Evolutionary conservation across 177 flowering plant genomes (phyloP).

Genomic region (Vitis hybrid): DNA sequence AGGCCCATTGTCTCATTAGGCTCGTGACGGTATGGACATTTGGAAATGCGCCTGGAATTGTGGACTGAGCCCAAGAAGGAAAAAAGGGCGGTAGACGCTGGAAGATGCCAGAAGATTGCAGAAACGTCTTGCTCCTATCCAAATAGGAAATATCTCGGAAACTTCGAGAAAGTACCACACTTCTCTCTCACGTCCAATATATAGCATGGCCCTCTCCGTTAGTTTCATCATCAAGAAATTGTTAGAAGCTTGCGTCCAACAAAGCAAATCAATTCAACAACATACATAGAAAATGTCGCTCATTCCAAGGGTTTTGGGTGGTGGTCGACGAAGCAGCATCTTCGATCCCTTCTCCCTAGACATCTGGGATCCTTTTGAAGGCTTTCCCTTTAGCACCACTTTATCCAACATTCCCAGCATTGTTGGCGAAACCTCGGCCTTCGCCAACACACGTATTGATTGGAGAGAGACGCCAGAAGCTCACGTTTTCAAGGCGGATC

Average conservation of each 20-base stretch:
- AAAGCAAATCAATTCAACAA: too few species aligned
- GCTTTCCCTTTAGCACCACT: conserved; percentile 1
- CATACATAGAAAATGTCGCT: conserved; percentile 4
- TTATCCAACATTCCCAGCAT: neutral
- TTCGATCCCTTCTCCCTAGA: conserved; percentile 38
- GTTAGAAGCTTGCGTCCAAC: too few species aligned
- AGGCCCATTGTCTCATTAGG: fast-evolving
- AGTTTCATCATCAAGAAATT: too few species aligned
- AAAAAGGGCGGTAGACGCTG: too few species aligned
- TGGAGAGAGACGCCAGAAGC: conserved; percentile 44
- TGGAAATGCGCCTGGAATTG: too few species aligned
- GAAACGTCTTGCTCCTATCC: too few species aligned
- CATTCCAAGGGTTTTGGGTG: conserved; percentile 24
- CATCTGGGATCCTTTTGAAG: conserved; percentile 34
- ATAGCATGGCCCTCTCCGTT: too few species aligned
- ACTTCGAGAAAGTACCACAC: fast-evolving
- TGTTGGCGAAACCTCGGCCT: conserved; percentile 13
- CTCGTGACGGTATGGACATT: too few species aligned
- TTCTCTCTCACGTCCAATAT: too few species aligned
- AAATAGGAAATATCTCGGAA: too few species aligned
- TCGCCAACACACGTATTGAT: conserved; percentile 24
- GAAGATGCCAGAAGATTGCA: too few species aligned
- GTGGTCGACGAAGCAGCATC: conserved; percentile 23
- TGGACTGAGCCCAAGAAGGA: too few species aligned
- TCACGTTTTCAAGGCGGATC: conserved; percentile 32